phyloP scores from a whole-genome alignment of 371 early-diverging fungal genomes.

The Lichtheimia ornata region DNA sequence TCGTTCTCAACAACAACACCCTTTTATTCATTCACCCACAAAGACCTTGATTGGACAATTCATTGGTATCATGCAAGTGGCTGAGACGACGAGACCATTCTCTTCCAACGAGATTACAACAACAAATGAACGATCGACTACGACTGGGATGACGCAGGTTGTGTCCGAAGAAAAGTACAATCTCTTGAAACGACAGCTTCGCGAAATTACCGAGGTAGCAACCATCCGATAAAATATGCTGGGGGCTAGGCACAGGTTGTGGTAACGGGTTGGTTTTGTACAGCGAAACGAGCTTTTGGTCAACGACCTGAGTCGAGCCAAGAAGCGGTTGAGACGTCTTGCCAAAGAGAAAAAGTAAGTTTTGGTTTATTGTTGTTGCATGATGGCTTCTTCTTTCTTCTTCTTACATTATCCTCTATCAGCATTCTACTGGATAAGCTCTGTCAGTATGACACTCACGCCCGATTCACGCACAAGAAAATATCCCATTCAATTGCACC shows the following conservation, averaged over 20 bases:
- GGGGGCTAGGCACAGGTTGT: neutral
- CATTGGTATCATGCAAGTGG: too few relatives aligned
- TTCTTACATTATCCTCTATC: slow-evolving; percentile 2
- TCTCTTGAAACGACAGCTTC: slow-evolving; percentile 50
- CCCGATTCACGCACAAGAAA: too few relatives aligned
- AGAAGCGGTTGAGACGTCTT: slow-evolving; percentile 45
- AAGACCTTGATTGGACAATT: too few relatives aligned
- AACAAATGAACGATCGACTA: too few relatives aligned
- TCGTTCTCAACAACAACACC: too few relatives aligned
- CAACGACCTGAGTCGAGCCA: slow-evolving; percentile 41
- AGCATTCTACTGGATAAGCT: slow-evolving; percentile 23
- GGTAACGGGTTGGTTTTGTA: neutral
- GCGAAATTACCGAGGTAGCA: slow-evolving; percentile 51
- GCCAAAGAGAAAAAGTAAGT: slow-evolving; percentile 59
- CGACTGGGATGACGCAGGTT: too few relatives aligned
- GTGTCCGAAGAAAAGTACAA: slow-evolving; percentile 31
- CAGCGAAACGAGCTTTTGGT: slow-evolving; percentile 54
- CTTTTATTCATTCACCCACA: too few relatives aligned
- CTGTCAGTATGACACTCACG: slow-evolving; percentile 9
- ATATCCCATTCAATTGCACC: too few relatives aligned
- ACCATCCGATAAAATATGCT: neutral
- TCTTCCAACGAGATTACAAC: too few relatives aligned
- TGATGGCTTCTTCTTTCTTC: neutral
- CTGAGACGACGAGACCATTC: too few relatives aligned
- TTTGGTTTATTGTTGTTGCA: slow-evolving; percentile 1